Percentiles rank a stretch among this genome's conserved stretches.
These are phyloP conservation scores for Amanita muscaria DNA, from an alignment of 768 basidiomycete species.

Conservation along the genomic window DNA sequence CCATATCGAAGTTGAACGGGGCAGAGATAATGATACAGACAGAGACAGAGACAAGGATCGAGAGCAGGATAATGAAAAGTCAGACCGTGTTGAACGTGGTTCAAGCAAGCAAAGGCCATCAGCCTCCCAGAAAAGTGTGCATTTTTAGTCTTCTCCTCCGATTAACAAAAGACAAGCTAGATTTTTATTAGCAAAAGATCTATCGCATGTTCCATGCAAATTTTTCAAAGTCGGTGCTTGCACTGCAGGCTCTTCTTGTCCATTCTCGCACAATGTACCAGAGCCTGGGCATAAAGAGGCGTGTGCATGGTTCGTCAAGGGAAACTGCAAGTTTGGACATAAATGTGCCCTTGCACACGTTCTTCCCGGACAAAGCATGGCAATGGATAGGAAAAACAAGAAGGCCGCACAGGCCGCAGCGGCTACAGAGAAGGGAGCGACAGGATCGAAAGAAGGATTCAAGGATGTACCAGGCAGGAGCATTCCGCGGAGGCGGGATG, in stretches of 20 bases:
- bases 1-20: conserved; percentile 20
- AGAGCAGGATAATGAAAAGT: conserved; percentile 18
- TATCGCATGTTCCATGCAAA: conserved; percentile 96
- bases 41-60: conserved; percentile 17
- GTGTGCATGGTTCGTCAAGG: conserved; percentile 90
- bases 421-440: conserved; percentile 24
- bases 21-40: conserved; percentile 19
- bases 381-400: conserved; percentile 98
- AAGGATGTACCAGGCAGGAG: conserved; percentile 11
- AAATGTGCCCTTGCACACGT: conserved; percentile 94
- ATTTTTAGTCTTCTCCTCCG: conserved; percentile 1
- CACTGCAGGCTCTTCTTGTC: conserved; percentile 88
- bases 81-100: conserved; percentile 16
- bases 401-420: conserved; percentile 73
- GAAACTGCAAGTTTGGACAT: conserved; percentile 64
- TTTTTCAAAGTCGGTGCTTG: conserved; percentile 94
- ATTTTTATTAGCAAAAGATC: conserved; percentile 56
- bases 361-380: conserved; percentile 87
- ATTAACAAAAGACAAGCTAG: neutral
- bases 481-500: conserved; percentile 26
- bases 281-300: conserved; percentile 79
- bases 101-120: conserved; percentile 21
- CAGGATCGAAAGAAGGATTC: conserved; percentile 21
- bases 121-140: conserved; percentile 20
- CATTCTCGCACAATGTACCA: conserved; percentile 77